These are phyloP conservation scores for Austroboletus olivaceoglutinosus DNA, from an alignment of 1,284 basidiomycete species.

Conservation along the genomic window DNA sequence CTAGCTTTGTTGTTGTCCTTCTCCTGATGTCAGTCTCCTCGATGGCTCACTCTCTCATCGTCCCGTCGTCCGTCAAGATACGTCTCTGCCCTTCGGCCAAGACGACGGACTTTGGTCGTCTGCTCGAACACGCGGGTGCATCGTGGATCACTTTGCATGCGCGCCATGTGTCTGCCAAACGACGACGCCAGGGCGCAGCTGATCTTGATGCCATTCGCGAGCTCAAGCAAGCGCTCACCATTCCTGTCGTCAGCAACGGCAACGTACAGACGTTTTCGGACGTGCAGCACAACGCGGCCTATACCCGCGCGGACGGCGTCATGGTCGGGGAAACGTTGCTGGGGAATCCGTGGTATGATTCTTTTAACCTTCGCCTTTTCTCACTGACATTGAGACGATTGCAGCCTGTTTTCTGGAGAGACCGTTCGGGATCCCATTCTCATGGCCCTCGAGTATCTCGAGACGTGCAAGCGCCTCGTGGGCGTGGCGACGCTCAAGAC, in stretches of 20 bases:
- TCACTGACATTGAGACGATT: neutral
- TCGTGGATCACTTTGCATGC: constrained; percentile 71
- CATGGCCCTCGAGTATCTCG: constrained; percentile 63
- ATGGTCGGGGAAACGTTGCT: constrained; percentile 77
- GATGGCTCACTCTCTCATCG: constrained; percentile 54
- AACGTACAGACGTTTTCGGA: constrained; percentile 65
- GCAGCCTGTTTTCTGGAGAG: constrained; percentile 51
- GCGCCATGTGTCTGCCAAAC: constrained; percentile 63
- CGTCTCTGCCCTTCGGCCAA: constrained; percentile 48
- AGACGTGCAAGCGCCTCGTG: constrained; percentile 49
- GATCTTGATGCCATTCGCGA: constrained; percentile 57
- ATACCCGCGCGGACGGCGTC: constrained; percentile 67
- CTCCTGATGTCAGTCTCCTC: constrained; percentile 55
- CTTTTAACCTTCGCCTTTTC: neutral
- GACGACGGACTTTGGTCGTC: constrained; percentile 55
- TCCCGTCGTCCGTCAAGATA: constrained; percentile 67
- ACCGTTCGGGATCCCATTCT: constrained; percentile 55
- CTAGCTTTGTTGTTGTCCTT: too few species aligned
- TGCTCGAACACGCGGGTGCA: constrained; percentile 59
- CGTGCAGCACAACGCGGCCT: constrained; percentile 48
- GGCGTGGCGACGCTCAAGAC: constrained; percentile 46
- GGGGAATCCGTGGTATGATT: constrained; percentile 62
- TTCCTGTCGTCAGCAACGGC: constrained; percentile 73
- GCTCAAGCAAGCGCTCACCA: constrained; percentile 47
- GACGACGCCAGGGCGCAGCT: constrained; percentile 66